Base-by-base conservation (phyloP, 345 rosid species). In the Punica granatum region DNA sequence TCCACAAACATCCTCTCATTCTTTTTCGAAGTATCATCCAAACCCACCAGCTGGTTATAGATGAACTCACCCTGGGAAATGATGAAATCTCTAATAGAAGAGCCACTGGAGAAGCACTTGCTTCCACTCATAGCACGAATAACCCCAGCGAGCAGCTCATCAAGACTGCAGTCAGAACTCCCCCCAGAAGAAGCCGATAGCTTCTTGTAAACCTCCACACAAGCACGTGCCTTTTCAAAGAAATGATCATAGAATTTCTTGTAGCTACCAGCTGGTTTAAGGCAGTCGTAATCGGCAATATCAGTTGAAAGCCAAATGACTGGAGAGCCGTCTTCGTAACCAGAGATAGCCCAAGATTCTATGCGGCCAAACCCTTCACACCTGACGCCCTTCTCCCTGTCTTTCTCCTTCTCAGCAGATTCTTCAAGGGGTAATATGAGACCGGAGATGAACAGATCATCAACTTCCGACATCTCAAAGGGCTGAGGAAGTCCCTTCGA, bases 1-100 rank as follows among this genome's bases (percentile, higher is more conserved):
- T 78, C 90, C 0, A 63, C 64, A 66, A 80, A 87, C 35, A 59
- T 65, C 18, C 68, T 66, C 10, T 78, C 88, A 70, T 70, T 81
- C 36, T 73, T 73, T 69, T 75, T 84, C 1, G 84, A 76, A 2
- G 89, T 79, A 56, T 80, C 83, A 25, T 89, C 96, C 79, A 89
- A 78, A 63, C 90, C 88, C 48, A 74, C 66, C 26, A 90, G 85
- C 69, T 90, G 90, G 16, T 85, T 76, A 63, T 82, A 81, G 39
- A 89, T 81, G 60, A 89, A 89, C n/a, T 87, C 85, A 4, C 92
- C 96, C 39, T 87, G 92, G n/a, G 77, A 67, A 60, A 85, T 33
- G n/a, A 87, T 68, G 49, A 89, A 89, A 16, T 89, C 84, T 44
- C 67, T 77, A 56, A 87, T 73, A 0, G 77, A 83, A 6, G 80